Evolutionary conservation across 345 rosid genomes (phyloP).

Genomic region (Lepidium africanum): DNA sequence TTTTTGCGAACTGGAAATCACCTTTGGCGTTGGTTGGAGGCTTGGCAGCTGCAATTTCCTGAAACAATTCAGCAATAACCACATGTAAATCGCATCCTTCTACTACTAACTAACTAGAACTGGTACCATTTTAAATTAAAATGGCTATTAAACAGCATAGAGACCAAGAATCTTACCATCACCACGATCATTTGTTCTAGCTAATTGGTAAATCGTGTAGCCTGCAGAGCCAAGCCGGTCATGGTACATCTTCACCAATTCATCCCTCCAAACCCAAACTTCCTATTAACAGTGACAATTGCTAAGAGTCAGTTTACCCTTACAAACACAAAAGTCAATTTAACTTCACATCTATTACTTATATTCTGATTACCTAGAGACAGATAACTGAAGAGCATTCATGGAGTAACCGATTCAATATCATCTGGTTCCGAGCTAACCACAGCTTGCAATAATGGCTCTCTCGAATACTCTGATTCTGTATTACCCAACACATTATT

Average conservation of each 20-base stretch:
- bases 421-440: conserved; percentile 51
- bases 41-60: too few species aligned
- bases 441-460: conserved; percentile 52
- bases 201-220: conserved; percentile 49
- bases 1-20: too few species aligned
- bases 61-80: not conserved
- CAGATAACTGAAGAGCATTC: conserved; percentile 62
- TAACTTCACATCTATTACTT: too few species aligned
- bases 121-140: not conserved
- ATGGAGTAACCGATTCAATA: conserved; percentile 56
- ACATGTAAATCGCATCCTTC: not conserved
- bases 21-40: too few species aligned
- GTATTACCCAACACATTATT: not conserved
- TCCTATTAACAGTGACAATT: conserved; percentile 33
- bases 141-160: not conserved
- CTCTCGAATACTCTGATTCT: conserved; percentile 62
- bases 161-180: conserved; percentile 33
- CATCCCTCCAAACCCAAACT: conserved; percentile 77
- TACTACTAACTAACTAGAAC: conserved; percentile 1
- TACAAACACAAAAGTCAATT: not conserved
- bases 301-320: not conserved
- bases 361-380: conserved; percentile 46
- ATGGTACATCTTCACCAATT: conserved; percentile 62
- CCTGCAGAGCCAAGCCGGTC: conserved; percentile 53
- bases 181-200: conserved; percentile 61